These are phyloP conservation scores for Galerina marginata DNA, from an alignment of 768 basidiomycete species.

Conservation along the genomic window DNA sequence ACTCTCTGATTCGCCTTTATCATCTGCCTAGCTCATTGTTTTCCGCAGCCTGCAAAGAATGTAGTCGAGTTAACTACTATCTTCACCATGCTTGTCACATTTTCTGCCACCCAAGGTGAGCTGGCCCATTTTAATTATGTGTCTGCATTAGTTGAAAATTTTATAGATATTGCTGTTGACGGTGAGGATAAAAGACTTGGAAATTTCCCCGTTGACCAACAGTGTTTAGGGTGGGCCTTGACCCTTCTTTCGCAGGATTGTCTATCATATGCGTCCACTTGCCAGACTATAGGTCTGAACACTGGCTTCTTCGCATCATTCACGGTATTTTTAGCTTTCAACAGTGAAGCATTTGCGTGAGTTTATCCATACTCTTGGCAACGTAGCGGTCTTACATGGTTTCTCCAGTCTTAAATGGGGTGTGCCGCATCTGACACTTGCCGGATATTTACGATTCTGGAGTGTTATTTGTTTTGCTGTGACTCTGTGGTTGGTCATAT, in stretches of 20 bases:
- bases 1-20: slow-evolving; percentile 5
- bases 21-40: slow-evolving; percentile 15
- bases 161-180: slow-evolving; percentile 93
- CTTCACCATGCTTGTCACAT: slow-evolving; percentile 89
- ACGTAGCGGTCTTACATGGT: background rate
- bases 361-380: slow-evolving; percentile 26
- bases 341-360: slow-evolving; percentile 90
- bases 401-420: slow-evolving; percentile 71
- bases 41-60: slow-evolving; percentile 76
- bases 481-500: slow-evolving; percentile 87
- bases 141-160: background rate
- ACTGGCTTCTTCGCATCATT: slow-evolving; percentile 96
- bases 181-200: slow-evolving; percentile 55
- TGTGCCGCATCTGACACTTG: slow-evolving; percentile 70
- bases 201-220: background rate
- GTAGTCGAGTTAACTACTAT: slow-evolving; percentile 77
- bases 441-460: slow-evolving; percentile 88
- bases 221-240: slow-evolving; percentile 70
- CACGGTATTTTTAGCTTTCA: slow-evolving; percentile 96
- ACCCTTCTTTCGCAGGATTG: slow-evolving; percentile 91
- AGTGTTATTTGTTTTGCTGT: slow-evolving; percentile 78
- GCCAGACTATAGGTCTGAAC: slow-evolving; percentile 96
- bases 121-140: background rate
- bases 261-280: slow-evolving; percentile 95
- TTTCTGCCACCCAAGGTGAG: slow-evolving; percentile 96